Evolutionary conservation across 1,284 basidiomycete genomes (phyloP).

Genomic region (Xerocomus tenax): DNA sequence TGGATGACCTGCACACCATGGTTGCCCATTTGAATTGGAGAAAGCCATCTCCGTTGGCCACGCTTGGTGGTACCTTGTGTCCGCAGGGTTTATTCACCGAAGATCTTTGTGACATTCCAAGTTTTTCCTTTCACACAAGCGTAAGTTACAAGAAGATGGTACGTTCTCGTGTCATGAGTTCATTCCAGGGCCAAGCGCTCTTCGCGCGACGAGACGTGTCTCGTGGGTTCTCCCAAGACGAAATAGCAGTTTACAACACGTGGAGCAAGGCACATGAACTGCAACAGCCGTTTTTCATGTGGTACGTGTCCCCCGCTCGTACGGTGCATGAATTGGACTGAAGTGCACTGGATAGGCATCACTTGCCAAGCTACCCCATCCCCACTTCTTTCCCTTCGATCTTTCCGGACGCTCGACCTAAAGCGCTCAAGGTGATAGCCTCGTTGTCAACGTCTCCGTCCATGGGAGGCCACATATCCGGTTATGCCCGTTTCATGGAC

Average conservation of each 20-base stretch:
- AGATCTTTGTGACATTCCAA: constrained; percentile 31
- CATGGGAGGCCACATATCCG: constrained; percentile 33
- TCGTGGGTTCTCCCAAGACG: constrained; percentile 43
- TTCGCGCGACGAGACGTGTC: constrained; percentile 46
- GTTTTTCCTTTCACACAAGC: constrained; percentile 38
- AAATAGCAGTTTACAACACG: constrained; percentile 33
- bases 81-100: constrained; percentile 23
- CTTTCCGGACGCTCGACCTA: constrained; percentile 23
- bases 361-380: constrained; percentile 41
- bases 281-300: constrained; percentile 30
- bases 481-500: constrained; percentile 41
- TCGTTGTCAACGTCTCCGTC: constrained; percentile 24
- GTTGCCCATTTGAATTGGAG: constrained; percentile 47
- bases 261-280: constrained; percentile 30
- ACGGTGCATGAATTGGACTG: neutral
- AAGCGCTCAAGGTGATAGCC: constrained; percentile 22
- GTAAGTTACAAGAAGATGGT: constrained; percentile 10
- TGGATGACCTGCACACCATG: constrained; percentile 42
- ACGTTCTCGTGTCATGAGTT: neutral
- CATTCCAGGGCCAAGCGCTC: constrained; percentile 14
- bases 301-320: constrained; percentile 23
- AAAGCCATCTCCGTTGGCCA: constrained; percentile 47
- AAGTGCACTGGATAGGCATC: constrained; percentile 28
- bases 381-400: constrained; percentile 45
- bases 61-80: constrained; percentile 51